Evolutionary conservation across 441 rosid species (phyloP), one percentile per base, ranked within the genome.

Genomic region (Pelargonium hybrid): DNA sequence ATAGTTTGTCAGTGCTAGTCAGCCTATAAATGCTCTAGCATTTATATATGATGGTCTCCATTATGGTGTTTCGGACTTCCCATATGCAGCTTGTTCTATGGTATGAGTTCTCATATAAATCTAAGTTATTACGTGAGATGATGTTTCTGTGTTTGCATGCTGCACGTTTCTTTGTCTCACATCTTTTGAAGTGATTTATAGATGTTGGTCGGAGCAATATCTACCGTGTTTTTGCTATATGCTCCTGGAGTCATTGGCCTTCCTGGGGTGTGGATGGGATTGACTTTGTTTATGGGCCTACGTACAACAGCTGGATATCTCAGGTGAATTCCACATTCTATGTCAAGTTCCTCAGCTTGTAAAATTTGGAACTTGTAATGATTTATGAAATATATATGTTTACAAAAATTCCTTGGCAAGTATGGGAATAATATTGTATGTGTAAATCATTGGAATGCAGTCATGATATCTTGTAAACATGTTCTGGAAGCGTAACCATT

Each of bases 21-120:
- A 94, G 80, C 99, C 99, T 45, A 65, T 94, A 56, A 94, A 89
- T 75, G 96, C 97, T 37, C 77, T 91, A 48, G 99, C 99, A 29
- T 94, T 87, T 80, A 86, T 92, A 57, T 92, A 90, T 78, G 99
- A 91, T 72, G 99, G 99, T 70, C 93, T 94, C 48, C 96, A 89
- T 74, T 94, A 83, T 74, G 99, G 99, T 21, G 90, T 90, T 81
- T 94, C 97, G 1, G 99, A 94, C 84, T 94, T 94, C 78, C 82
- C 85, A 13, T 94, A 92, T 72, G 96, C 98, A 73, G 98, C 99
- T 47, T 66, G 69, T 52, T 90, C 99, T 54, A 92, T 90, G 99
- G 93, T 90, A 79, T 73, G 80, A 56, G 67, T 43, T 64, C 62
- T 31, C 31, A 21, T 4, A 29, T 66, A 31, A 37, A 66, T 37